These are phyloP conservation scores for Acmispon strigosus DNA, from an alignment of 306 rosid species.

Conservation along the genomic window DNA sequence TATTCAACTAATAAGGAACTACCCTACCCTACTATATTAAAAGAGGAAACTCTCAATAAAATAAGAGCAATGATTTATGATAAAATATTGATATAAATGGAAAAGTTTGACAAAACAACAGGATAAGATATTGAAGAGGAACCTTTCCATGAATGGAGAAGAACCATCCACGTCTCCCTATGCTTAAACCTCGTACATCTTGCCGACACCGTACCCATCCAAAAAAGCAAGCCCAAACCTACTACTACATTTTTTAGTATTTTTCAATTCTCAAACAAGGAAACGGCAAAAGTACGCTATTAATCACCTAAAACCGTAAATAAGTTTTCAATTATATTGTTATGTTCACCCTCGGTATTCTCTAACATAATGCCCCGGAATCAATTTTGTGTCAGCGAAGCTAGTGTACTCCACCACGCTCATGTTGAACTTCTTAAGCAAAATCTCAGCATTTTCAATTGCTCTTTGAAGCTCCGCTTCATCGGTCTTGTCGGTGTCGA, in stretches of 20 bases:
- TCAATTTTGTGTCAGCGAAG: slow-evolving; percentile 50
- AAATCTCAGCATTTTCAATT: slow-evolving; percentile 41
- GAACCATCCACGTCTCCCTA: slow-evolving; percentile 72
- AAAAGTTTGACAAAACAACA: slow-evolving; percentile 24
- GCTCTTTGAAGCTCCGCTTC: slow-evolving; percentile 81
- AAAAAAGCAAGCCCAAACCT: slow-evolving; percentile 16
- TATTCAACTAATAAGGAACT: slow-evolving; percentile 7
- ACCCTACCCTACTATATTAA: slow-evolving; percentile 18
- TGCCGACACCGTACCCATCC: slow-evolving; percentile 42
- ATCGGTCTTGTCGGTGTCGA: slow-evolving; percentile 78
- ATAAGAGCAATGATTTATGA: slow-evolving; percentile 19
- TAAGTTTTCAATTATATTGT: too few relatives aligned
- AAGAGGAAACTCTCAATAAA: slow-evolving; percentile 21
- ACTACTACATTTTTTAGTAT: background rate
- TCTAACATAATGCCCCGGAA: slow-evolving; percentile 97
- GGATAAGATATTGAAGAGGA: slow-evolving; percentile 13
- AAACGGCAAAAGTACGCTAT: too few relatives aligned
- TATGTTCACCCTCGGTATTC: too few relatives aligned
- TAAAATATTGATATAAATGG: slow-evolving; percentile 13
- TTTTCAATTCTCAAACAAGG: background rate
- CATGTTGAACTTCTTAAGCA: slow-evolving; percentile 47
- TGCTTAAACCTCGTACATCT: slow-evolving; percentile 65
- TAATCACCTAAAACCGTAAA: too few relatives aligned
- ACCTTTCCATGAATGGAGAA: slow-evolving; percentile 51
- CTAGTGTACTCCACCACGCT: slow-evolving; percentile 84